phyloP scores from a whole-genome alignment of 768 basidiomycete species.

The Naematelia aurantialba region DNA sequence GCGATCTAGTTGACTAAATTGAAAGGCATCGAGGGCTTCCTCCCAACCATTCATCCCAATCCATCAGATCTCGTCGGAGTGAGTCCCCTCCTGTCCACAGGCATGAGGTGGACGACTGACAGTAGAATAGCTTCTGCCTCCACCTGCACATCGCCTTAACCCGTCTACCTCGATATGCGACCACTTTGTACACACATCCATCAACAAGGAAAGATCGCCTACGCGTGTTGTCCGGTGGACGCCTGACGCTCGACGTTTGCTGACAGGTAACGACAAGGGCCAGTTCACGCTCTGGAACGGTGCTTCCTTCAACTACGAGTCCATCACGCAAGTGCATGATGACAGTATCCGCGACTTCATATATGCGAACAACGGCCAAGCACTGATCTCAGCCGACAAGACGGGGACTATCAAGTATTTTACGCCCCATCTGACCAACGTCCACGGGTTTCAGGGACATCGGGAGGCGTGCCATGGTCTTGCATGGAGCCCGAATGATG shows the following conservation, averaged over 20 bases:
- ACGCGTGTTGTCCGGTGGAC: constrained; percentile 99
- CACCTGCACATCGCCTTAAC: constrained; percentile 86
- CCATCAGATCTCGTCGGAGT: constrained; percentile 82
- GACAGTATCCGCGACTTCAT: constrained; percentile 82
- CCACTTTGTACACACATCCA: constrained; percentile 96
- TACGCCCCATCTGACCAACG: constrained; percentile 97
- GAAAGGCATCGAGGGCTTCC: constrained; percentile 56
- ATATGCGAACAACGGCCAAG: constrained; percentile 90
- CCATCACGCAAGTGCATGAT: constrained; percentile 98
- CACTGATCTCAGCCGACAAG: constrained; percentile 88
- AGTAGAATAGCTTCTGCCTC: constrained; percentile 72
- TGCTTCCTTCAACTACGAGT: constrained; percentile 98
- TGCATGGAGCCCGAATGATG: constrained; percentile 87
- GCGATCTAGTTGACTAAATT: constrained; percentile 18
- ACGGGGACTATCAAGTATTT: constrained; percentile 96
- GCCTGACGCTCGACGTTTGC: constrained; percentile 84
- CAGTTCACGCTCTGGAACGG: constrained; percentile 99
- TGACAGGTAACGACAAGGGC: constrained; percentile 93
- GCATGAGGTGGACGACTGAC: constrained; percentile 3
- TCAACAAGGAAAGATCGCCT: constrained; percentile 96
- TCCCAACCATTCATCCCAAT: constrained; percentile 63
- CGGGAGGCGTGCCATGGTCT: constrained; percentile 90
- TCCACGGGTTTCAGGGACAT: constrained; percentile 89
- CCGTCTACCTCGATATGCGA: constrained; percentile 90
- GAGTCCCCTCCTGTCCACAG: constrained; percentile 19